phyloP scores from a whole-genome alignment of 495 filamentous ascomycete genomes.

The Schizothecium vesticola region DNA sequence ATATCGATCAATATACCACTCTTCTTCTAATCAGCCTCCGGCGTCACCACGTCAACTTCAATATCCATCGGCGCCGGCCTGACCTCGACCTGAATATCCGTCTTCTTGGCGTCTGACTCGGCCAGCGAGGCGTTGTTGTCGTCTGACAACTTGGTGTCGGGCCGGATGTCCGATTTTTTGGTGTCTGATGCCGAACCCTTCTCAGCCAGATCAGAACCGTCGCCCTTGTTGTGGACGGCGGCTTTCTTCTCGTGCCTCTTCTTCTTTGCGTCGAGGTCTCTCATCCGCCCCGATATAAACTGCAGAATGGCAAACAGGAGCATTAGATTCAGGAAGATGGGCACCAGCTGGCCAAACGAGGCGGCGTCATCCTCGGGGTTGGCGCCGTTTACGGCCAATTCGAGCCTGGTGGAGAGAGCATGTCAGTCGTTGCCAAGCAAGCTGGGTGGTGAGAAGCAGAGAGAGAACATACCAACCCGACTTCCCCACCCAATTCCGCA shows the following conservation, averaged over 20 bases:
- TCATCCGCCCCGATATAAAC: constrained; percentile 14
- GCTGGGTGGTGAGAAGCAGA: not conserved
- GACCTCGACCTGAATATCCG: not conserved
- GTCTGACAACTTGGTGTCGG: too few relatives aligned
- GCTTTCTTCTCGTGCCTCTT: not conserved
- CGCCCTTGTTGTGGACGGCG: not conserved
- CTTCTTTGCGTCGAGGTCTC: not conserved
- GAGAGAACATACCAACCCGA: constrained; percentile 23
- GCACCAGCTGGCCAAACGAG: constrained; percentile 38
- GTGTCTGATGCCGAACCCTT: not conserved
- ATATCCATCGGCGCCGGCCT: not conserved
- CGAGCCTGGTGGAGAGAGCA: constrained; percentile 5
- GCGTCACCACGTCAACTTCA: not conserved
- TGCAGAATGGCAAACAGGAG: constrained; percentile 34
- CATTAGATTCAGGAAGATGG: constrained; percentile 30
- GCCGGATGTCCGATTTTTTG: not conserved
- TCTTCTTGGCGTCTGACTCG: not conserved
- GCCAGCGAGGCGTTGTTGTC: not conserved
- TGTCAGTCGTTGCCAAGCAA: not conserved
- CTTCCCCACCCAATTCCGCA: constrained; percentile 27
- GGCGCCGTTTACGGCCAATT: not conserved
- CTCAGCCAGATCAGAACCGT: not conserved
- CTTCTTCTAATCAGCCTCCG: not conserved
- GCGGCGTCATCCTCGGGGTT: constrained; percentile 33
- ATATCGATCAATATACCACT: not conserved